phyloP scores from a whole-genome alignment of 495 filamentous ascomycete genomes.

The Trichoderma virens region DNA sequence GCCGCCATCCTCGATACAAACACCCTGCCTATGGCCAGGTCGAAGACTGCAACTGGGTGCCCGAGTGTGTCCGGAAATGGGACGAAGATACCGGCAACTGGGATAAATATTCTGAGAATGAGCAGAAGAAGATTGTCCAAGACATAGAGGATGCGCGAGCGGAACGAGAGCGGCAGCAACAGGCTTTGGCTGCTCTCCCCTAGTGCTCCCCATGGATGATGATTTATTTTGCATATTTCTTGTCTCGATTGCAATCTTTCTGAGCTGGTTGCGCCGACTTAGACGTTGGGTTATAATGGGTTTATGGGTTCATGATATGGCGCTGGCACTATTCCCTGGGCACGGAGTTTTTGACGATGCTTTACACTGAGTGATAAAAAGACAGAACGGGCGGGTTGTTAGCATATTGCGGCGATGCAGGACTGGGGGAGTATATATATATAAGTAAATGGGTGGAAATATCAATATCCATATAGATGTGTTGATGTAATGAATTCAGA shows the following conservation, averaged over 20 bases:
- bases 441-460: too few relatives aligned
- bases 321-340: not conserved
- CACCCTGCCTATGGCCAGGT: constrained; percentile 57
- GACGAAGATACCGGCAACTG: constrained; percentile 35
- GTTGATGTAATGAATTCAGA: not conserved
- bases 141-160: not conserved
- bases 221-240: not conserved
- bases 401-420: not conserved
- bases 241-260: not conserved
- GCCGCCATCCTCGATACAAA: constrained; percentile 48
- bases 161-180: not conserved
- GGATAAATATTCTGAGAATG: not conserved
- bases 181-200: not conserved
- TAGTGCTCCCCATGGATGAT: not conserved
- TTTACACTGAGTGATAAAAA: not conserved
- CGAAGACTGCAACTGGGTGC: constrained; percentile 56
- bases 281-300: not conserved
- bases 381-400: not conserved
- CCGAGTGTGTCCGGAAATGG: constrained; percentile 50
- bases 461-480: not conserved
- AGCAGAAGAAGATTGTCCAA: not conserved
- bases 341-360: not conserved
- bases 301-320: not conserved
- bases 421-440: not conserved
- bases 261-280: not conserved